These are phyloP conservation scores for Yamadazyma friedrichii DNA, from an alignment of 1,139 yeast species.

Conservation along the genomic window DNA sequence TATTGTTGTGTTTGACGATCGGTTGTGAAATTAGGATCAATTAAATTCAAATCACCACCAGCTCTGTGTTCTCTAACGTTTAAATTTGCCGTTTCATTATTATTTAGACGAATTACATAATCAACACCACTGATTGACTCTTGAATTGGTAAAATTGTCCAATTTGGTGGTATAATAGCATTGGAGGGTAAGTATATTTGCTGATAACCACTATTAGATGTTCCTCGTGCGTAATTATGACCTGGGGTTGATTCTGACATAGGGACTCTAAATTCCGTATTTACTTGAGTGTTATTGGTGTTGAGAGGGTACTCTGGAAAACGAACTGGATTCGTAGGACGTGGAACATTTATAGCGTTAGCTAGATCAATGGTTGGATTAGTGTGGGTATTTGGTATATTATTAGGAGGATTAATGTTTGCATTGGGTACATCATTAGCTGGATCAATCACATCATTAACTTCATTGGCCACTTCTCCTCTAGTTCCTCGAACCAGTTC, in stretches of 20 bases:
- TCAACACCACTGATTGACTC: constrained; percentile 11
- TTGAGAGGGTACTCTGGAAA: not conserved
- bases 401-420: not conserved
- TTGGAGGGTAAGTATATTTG: constrained; percentile 22
- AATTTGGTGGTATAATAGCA: constrained; percentile 35
- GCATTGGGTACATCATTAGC: not conserved
- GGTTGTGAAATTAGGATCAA: constrained; percentile 10
- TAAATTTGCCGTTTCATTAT: constrained; percentile 16
- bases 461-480: constrained; percentile 1
- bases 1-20: not conserved
- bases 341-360: constrained; percentile 4
- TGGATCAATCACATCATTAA: not conserved
- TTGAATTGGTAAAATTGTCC: constrained; percentile 32
- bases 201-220: constrained; percentile 15
- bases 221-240: not conserved
- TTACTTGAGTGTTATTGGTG: not conserved
- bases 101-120: constrained; percentile 23
- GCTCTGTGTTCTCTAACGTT: constrained; percentile 11
- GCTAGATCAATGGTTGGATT: constrained; percentile 5
- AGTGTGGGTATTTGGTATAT: not conserved
- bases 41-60: constrained; percentile 14
- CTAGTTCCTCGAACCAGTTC: constrained; percentile 3
- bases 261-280: not conserved
- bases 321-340: not conserved
- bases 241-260: constrained; percentile 1